Base-by-base conservation (phyloP, 768 basidiomycete genomes). In the Rhodocollybia butyracea region DNA sequence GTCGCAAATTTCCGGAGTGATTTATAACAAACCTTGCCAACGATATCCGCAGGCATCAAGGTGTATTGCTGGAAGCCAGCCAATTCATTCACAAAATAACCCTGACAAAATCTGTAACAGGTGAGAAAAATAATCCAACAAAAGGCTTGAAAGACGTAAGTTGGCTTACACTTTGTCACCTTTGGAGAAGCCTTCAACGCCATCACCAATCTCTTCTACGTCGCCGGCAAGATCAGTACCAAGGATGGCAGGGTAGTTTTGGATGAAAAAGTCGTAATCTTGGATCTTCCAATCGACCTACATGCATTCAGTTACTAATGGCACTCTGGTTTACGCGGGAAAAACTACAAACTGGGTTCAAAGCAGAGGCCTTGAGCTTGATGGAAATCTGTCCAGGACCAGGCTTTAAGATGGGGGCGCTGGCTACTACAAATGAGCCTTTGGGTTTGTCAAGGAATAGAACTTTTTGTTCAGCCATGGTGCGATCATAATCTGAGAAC, bases 111-210 rank as follows among this genome's bases (percentile, higher is more conserved):
- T 30, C 78, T 78, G 24, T 5, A 19, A 19, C n/a, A 21, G 11
- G 4, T 43, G 8, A 30, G 19, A 36, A 36, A 6, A 52, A 15
- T 29, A 30, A 17, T 22, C 10, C 41, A 30, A 36, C 17, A 38
- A 3, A 29, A 31, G n/a, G n/a, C n/a, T n/a, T 2, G 5, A n/a
- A 17, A n/a, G 17, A 13, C 31, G 3, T 22, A n/a, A 5, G 22
- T 43, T 32, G n/a, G 22, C 76, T 60, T 67, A 81, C 80, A 85
- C 80, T 64, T 73, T 69, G 63, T 85, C 82, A 3, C 82, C 83
- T 29, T 71, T 70, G 57, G 76, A 70, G 62, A 82, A 77, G 30
- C 68, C 67, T 13, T 67, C 71, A 7, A 85, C 82, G 1, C 75
- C 78, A 52, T 78, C 76, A 3, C 83, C 84, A 40, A 84, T 69